Conservation (phyloP, 23 red algal genomes). For the Chondrus crispus region DNA sequence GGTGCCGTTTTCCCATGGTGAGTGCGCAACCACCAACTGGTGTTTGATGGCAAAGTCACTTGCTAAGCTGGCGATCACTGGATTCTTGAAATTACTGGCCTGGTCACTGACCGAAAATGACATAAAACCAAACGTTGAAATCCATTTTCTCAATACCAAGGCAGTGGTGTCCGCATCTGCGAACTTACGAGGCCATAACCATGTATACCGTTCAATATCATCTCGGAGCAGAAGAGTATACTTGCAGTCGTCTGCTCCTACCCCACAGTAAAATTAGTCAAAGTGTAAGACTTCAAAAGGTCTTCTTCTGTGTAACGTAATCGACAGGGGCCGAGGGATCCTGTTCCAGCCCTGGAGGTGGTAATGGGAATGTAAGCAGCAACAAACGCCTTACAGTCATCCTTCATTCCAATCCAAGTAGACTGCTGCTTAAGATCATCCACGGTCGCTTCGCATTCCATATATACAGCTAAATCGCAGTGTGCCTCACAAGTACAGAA, state of each 20-base stretch:
- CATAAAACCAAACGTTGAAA: background rate
- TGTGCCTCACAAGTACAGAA: background rate
- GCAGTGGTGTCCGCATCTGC: background rate
- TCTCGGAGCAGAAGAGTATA: background rate
- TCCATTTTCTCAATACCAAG: background rate
- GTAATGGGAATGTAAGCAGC: background rate
- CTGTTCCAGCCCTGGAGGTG: background rate
- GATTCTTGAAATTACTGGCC: background rate
- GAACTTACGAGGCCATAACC: background rate
- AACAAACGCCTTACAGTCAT: background rate
- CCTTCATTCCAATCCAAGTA: background rate
- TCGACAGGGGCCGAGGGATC: background rate
- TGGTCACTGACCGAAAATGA: background rate
- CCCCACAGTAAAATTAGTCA: background rate
- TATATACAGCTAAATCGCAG: background rate
- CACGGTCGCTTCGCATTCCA: background rate
- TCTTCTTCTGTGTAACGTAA: background rate
- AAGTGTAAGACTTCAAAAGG: slow-evolving; percentile 4
- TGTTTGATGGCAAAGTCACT: background rate
- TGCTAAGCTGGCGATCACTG: background rate
- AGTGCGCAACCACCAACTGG: background rate
- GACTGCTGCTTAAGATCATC: background rate
- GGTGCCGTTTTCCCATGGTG: background rate
- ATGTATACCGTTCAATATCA: background rate
- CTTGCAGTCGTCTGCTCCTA: background rate